These are phyloP conservation scores for Scorias spongiosa DNA, from an alignment of 2,329 filamentous ascomycete genomes.

Conservation along the genomic window DNA sequence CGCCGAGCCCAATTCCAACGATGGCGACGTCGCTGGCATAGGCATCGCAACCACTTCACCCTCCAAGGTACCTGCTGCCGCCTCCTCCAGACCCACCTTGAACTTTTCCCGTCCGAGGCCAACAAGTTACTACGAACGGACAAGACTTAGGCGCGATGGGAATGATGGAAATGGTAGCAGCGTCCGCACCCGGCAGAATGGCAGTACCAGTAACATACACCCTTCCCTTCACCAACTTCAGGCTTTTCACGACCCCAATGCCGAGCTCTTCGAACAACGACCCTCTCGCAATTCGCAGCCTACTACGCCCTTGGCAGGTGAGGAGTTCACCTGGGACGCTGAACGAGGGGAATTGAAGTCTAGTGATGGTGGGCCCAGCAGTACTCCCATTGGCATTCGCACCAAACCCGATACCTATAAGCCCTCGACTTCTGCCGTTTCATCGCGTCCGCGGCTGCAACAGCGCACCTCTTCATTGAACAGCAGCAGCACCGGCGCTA, in stretches of 20 bases:
- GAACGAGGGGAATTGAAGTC: constrained; percentile 6
- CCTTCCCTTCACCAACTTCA: constrained; percentile 1
- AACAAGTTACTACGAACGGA: not conserved
- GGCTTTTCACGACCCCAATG: constrained; percentile 7
- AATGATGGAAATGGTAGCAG: constrained; percentile 3
- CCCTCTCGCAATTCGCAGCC: not conserved
- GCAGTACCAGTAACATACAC: not conserved
- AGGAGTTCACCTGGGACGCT: constrained; percentile 10
- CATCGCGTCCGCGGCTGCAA: not conserved
- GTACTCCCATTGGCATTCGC: no score
- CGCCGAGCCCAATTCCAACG: not conserved
- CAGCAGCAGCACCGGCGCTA: not conserved
- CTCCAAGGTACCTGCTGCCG: not conserved
- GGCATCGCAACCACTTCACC: not conserved
- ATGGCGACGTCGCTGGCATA: not conserved
- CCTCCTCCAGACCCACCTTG: not conserved
- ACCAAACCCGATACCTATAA: not conserved
- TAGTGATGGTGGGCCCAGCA: not conserved
- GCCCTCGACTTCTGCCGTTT: not conserved
- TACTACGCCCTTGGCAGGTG: constrained; percentile 3
- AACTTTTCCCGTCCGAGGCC: constrained; percentile 2
- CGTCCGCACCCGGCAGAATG: not conserved
- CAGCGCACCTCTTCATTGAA: not conserved
- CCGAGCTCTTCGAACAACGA: constrained; percentile 2
- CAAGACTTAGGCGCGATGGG: not conserved